Evolutionary conservation across 1,139 yeast genomes (phyloP), one percentile per base, ranked within the genome.

Genomic region (Zygoascus sp.): DNA sequence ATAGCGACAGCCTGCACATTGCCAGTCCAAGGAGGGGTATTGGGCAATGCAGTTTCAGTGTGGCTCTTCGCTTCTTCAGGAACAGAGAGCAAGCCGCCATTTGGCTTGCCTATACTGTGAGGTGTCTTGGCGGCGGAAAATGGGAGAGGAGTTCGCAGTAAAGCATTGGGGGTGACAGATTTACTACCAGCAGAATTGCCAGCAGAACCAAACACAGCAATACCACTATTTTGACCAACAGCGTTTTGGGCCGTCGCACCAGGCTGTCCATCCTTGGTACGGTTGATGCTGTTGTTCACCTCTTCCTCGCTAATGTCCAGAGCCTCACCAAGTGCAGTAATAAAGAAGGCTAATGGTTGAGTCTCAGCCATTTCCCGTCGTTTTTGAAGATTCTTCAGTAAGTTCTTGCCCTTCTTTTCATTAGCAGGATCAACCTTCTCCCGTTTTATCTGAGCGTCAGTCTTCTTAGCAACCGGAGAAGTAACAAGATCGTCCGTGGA

Each of bases 251-350:
- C n/a, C 2, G 22, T 23, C 19, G n/a, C 15, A 1, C 32, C 32
- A 3, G 30, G 32, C 19, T 22, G 20, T 2, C 35, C 40, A n/a
- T 16, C 27, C 11, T 27, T 44, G n/a, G 30, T 17, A 23, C 21
- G 20, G 22, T 25, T 16, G 39, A 50, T 48, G 15, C 44, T 40
- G 28, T 40, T 42, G 20, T 46, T 49, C 25, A 58, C 49, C 21
- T 58, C 63, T 11, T 60, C 64, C 17, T 58, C 55, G 11, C 57
- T 38, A 21, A 61, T 53, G 41, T 57, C 60, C 43, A 62, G 44
- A 2, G 58, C 64, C 40, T 61, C 64, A 13, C 62, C 64, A 23
- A 62, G 50, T 34, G 61, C 51, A 2, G 61, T 51, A 25, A 61
- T 46, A 43, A 61, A 62, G 46, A 51, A 59, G 1, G 57, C 58